Evolutionary conservation across 202 grass and related monocot species (phyloP), one percentile per base, ranked within the genome.

Genomic region (Setaria viridis): DNA sequence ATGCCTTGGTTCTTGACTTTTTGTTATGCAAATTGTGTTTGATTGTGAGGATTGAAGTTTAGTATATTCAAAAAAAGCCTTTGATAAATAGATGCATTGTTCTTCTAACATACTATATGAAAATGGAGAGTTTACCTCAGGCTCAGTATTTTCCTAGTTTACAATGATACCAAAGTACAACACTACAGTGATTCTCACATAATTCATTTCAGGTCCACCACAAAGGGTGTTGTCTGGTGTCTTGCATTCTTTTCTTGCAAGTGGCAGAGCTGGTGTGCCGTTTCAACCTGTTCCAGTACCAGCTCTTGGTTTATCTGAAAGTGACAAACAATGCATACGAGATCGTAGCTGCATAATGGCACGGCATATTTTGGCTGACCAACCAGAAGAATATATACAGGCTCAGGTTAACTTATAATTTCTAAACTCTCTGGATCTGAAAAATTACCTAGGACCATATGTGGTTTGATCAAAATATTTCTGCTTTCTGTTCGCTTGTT

Each of bases 321-420:
- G 85, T 53, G 97, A 99, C 88, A 96, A 99, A 57, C 92, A 91
- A 82, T 93, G 97, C 62, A 99, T 99, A 85, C 91, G 92, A 85
- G 97, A 99, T 80, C 88, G 97, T 62, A 99, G 94, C 87, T 99
- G 94, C 87, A 99, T 99, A 90, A 94, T 99, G 93, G 97, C 97
- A 78, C 82, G 87, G 4, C 97, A 99, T 88, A 91, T 99, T 87
- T 97, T 97, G 88, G 87, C 91, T 78, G 97, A 99, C 83, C 93
- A 99, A 72, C 91, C 79, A 69, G 97, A 99, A 93, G 97, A 99
- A 70, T 99, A 94, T 80, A 97, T 99, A 82, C 92, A 89, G 75
- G 92, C 91, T 76, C 97, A 99, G 97, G 97, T 93, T 88, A 85
- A 58, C 70, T 80, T 78, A 74, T 25, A 20, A 51, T 63, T 49